Conservation (phyloP, 805 yeast genomes). For the Starmerella roubikii region DNA sequence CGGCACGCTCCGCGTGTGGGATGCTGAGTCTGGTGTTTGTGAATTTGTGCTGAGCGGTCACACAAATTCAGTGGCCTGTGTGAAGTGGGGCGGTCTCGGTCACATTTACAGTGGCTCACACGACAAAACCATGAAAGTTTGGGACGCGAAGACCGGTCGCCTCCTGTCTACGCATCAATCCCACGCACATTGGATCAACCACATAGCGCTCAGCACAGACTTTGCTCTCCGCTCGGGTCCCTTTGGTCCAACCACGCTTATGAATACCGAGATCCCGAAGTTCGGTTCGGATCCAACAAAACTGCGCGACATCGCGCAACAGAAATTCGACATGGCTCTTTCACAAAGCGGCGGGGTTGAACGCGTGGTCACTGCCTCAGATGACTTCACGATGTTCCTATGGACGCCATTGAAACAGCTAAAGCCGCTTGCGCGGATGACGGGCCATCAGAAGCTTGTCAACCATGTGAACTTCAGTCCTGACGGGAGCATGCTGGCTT, state of each 20-base stretch:
- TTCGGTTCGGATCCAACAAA: constrained; percentile 29
- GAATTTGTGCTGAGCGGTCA: constrained; percentile 72
- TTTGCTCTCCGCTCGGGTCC: constrained; percentile 78
- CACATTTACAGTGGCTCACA: constrained; percentile 81
- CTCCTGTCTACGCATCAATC: constrained; percentile 66
- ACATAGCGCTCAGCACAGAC: constrained; percentile 81
- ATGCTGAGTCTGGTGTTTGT: constrained; percentile 54
- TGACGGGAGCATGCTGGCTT: constrained; percentile 79
- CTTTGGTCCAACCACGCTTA: constrained; percentile 36
- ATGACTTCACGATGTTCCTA: constrained; percentile 92
- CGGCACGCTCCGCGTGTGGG: constrained; percentile 83
- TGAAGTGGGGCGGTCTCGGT: constrained; percentile 92
- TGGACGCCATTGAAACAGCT: constrained; percentile 80
- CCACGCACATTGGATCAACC: constrained; percentile 98
- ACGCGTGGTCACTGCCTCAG: constrained; percentile 85
- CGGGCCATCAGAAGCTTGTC: constrained; percentile 94
- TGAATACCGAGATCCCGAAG: constrained; percentile 29
- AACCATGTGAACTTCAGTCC: constrained; percentile 94
- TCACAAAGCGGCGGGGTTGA: constrained; percentile 44
- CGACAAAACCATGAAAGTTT: constrained; percentile 82
- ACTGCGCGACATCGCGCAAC: constrained; percentile 47
- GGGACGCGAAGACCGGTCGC: constrained; percentile 73
- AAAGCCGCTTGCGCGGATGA: constrained; percentile 86
- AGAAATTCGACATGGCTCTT: constrained; percentile 48
- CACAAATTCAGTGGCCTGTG: constrained; percentile 77